Percentiles rank a stretch among this genome's conserved stretches.
These are phyloP conservation scores for Porpolomopsis calyptriformis DNA, from an alignment of 768 basidiomycete genomes.

Conservation along the genomic window DNA sequence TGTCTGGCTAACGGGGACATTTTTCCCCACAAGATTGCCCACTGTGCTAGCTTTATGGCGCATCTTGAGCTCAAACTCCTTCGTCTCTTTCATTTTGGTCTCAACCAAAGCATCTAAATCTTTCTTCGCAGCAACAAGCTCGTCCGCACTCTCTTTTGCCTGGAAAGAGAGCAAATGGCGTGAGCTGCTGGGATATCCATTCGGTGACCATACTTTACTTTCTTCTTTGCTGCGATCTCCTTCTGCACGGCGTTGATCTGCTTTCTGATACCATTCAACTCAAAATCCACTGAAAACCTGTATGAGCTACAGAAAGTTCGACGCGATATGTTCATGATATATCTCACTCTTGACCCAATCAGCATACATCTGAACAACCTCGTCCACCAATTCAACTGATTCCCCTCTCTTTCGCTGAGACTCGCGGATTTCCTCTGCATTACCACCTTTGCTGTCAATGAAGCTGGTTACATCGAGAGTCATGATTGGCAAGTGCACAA, in stretches of 20 bases:
- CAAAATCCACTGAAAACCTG: conserved; percentile 64
- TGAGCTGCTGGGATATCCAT: not conserved
- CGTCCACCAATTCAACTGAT: conserved; percentile 85
- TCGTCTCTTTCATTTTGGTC: conserved; percentile 63
- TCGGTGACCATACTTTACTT: conserved; percentile 33
- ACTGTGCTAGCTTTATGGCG: conserved; percentile 68
- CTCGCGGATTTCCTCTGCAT: conserved; percentile 80
- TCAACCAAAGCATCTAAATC: conserved; percentile 75
- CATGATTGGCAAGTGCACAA: no score
- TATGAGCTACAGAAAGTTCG: not conserved
- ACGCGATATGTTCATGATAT: not conserved
- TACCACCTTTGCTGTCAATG: conserved; percentile 84
- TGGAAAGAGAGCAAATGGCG: conserved; percentile 19
- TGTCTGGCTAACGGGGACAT: conserved; percentile 74
- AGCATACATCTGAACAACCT: conserved; percentile 82
- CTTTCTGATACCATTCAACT: conserved; percentile 66
- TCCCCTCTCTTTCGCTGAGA: conserved; percentile 89
- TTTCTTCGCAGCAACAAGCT: conserved; percentile 75
- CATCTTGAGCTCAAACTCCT: conserved; percentile 70
- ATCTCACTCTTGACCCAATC: conserved; percentile 89
- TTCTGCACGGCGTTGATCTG: conserved; percentile 88
- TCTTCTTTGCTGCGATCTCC: conserved; percentile 88
- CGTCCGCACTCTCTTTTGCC: conserved; percentile 89
- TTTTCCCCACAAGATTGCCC: conserved; percentile 87
- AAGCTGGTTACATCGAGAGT: conserved; percentile 75